phyloP scores from a whole-genome alignment of 495 filamentous ascomycete genomes.

The Penicillium cataractarum region DNA sequence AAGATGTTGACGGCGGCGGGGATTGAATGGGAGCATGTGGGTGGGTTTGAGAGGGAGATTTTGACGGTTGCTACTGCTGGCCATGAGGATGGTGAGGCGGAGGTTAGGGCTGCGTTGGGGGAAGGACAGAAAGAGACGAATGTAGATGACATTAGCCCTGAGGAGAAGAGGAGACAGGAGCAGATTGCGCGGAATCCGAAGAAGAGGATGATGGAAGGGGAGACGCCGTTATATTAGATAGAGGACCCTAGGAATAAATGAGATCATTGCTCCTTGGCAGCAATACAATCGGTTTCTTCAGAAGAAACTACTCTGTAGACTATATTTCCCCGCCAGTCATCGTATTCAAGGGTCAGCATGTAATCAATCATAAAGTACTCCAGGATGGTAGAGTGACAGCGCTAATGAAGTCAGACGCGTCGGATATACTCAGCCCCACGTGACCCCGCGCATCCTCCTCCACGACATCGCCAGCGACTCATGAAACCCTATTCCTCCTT shows the following conservation, averaged over 20 bases:
- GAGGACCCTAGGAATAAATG: background rate
- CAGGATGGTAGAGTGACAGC: background rate
- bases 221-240: constrained; percentile 23
- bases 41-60: constrained; percentile 81
- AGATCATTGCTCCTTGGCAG: background rate
- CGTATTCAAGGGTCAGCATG: background rate
- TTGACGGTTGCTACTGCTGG: constrained; percentile 79
- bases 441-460: constrained; percentile 11
- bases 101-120: constrained; percentile 38
- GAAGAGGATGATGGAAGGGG: constrained; percentile 53
- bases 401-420: background rate
- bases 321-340: background rate
- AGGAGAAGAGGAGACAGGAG: constrained; percentile 38
- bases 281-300: background rate
- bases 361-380: background rate
- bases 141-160: constrained; percentile 41
- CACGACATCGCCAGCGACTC: background rate
- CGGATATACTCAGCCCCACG: constrained; percentile 13
- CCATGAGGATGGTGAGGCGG: constrained; percentile 56
- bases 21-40: constrained; percentile 70
- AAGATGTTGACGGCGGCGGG: constrained; percentile 70
- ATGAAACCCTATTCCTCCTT: background rate
- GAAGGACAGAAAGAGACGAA: constrained; percentile 29
- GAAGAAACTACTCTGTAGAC: background rate
- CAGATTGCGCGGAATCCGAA: constrained; percentile 47